Evolutionary conservation across 2,329 filamentous ascomycete genomes (phyloP).

Genomic region (Aspergillus quadrilineatus): DNA sequence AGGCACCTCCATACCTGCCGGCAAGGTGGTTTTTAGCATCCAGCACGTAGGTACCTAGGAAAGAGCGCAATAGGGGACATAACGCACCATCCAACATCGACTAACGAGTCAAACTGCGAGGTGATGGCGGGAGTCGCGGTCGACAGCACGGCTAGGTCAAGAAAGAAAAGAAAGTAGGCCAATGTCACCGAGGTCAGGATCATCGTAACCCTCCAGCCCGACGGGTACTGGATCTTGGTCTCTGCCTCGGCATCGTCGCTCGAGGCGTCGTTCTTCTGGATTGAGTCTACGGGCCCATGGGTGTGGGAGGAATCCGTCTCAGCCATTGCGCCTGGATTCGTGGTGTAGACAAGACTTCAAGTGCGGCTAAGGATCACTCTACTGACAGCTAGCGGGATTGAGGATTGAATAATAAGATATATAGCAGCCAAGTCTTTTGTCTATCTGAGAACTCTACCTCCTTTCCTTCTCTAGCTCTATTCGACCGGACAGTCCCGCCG

Average conservation of each 20-base stretch:
- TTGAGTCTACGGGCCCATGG: not conserved
- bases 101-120: conserved; percentile 28
- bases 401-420: not conserved
- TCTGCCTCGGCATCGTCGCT: conserved; percentile 15
- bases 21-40: too few relatives aligned
- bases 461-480: too few relatives aligned
- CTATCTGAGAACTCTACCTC: not conserved
- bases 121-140: conserved; percentile 37
- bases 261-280: conserved; percentile 14
- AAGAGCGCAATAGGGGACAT: not conserved
- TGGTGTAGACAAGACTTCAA: not conserved
- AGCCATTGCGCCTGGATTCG: not conserved
- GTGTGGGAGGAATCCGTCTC: not conserved
- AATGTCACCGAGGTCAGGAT: conserved; percentile 26
- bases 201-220: conserved; percentile 16
- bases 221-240: conserved; percentile 19
- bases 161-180: conserved; percentile 27
- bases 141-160: conserved; percentile 18
- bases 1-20: conserved; percentile 5
- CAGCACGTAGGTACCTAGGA: too few relatives aligned
- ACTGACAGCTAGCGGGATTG: not conserved
- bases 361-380: not conserved
- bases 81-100: conserved; percentile 6
- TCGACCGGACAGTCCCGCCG: too few relatives aligned
- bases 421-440: not conserved